Base-by-base conservation (phyloP, 306 rosid genomes). In the Cucurbita moschata region DNA sequence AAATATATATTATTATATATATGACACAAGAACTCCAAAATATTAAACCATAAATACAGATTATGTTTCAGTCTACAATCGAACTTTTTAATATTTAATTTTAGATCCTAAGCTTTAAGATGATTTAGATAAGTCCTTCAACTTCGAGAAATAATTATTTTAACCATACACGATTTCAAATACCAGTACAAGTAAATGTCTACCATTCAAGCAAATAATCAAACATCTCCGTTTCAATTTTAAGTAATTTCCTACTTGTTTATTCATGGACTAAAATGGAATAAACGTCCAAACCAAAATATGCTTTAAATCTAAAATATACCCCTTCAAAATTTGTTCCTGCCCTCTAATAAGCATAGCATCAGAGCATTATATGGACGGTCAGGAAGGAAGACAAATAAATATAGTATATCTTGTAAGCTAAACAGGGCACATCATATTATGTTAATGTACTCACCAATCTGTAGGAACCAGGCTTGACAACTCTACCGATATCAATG, bases 391-490 rank as follows among this genome's bases (percentile, higher is more conserved):
- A 13, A 30, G 51, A 16, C 15, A 64, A 64, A 63, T 38, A 16
- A 39, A 62, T 16, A 19, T 65, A 65, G 42, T 65, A 65, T 43
- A 21, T 5, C n/a, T 11, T 44, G 6, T 19, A n/a, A 12, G 4
- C 38, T 46, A 62, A 62, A 62, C 47, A 62, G 42, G 18, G 5
- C 65, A 12, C 66, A 58, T 11, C 4, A 30, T 58, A 61, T 15
- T 30, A 47, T 35, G 30, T 6, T 30, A 69, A 70, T 70, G 74
- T 49, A 74, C 97, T 89, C 73, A 95, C 99, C 97, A 95, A 76
- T 88, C 96, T 91, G 67, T 91, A 95, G 68, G 86, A 81, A 75
- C 93, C 86, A 4, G 99, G 96, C 78, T 89, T 91, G 77, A 91
- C 83, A 72, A 23, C 82, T 83, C 96, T 86, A 55, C 90, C 91